Evolutionary conservation across 2,329 filamentous ascomycete genomes (phyloP).

Genomic region (Lachnellula willkommii): DNA sequence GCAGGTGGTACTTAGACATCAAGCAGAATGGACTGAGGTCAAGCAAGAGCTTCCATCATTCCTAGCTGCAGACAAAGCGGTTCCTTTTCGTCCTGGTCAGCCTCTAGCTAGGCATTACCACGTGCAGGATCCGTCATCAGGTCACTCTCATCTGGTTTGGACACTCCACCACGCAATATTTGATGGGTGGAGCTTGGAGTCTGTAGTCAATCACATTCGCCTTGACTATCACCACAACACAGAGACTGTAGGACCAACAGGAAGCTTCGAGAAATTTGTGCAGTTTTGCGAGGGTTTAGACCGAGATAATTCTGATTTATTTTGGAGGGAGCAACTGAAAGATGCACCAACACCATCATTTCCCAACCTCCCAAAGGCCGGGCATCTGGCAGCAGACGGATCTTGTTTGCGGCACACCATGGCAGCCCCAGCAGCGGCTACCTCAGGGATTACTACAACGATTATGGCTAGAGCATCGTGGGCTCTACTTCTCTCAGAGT

Average conservation of each 20-base stretch:
- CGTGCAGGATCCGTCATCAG: not conserved
- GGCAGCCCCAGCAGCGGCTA: not conserved
- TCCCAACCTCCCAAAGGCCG: not conserved
- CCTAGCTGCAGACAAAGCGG: too few species aligned
- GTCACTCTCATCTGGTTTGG: not conserved
- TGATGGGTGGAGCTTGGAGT: not conserved
- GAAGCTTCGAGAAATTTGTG: not conserved
- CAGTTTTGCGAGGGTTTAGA: not conserved
- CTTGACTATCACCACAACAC: not conserved
- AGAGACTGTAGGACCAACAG: not conserved
- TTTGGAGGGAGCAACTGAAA: not conserved
- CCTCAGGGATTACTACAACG: slow-evolving; percentile 40
- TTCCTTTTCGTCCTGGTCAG: too few species aligned
- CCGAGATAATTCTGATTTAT: not conserved
- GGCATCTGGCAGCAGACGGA: not conserved
- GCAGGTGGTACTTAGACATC: slow-evolving; percentile 1
- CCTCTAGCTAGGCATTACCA: not conserved
- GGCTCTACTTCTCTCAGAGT: slow-evolving; percentile 35
- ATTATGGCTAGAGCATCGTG: slow-evolving; percentile 38
- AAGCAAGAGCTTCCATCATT: not conserved
- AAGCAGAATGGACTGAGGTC: not conserved
- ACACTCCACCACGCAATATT: slow-evolving; percentile 1
- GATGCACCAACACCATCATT: not conserved
- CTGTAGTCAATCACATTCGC: not conserved
- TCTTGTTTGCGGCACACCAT: not conserved